Base-by-base conservation (phyloP, 225 moss, liverwort and hornwort species). In the Ulota crispa region DNA sequence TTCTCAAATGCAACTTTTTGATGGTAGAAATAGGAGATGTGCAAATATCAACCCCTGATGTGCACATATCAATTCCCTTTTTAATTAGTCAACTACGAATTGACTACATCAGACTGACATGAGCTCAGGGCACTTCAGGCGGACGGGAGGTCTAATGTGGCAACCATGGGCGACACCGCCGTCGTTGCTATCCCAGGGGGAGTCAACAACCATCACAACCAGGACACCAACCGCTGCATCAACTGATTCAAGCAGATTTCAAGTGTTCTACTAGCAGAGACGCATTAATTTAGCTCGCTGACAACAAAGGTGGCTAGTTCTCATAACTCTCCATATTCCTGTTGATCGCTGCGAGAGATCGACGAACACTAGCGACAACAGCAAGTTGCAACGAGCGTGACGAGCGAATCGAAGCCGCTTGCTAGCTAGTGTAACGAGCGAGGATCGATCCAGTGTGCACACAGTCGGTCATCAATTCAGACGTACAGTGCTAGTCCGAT, bases 131-230 rank as follows among this genome's bases (percentile, higher is more conserved):
- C n/a, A n/a, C n/a, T n/a, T n/a, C n/a, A n/a, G n/a, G n/a, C n/a
- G n/a, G n/a, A n/a, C n/a, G n/a, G n/a, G n/a, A n/a, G n/a, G n/a
- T n/a, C n/a, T n/a, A n/a, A n/a, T n/a, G n/a, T n/a, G n/a, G n/a
- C n/a, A n/a, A n/a, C n/a, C n/a, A n/a, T n/a, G n/a, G n/a, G n/a
- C 63, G 89, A 84, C 77, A 34, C 81, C 20, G 75, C 82, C 9
- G 77, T 37, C 88, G 86, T 86, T 74, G 39, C 66, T 70, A 18
- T 26, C 36, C 56, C 26, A 7, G 0, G 27, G 4, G 8, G n/a
- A n/a, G n/a, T n/a, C n/a, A n/a, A n/a, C n/a, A n/a, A n/a, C n/a
- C n/a, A 54, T 78, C 55, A 67, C 67, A 31, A 31, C 62, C 62
- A 24, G 34, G 20, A 13, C 67, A 27, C 37, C 39, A 12, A 30